Evolutionary conservation across 2,329 filamentous ascomycete genomes (phyloP), one percentile per base, ranked within the genome.

Genomic region (Fusarium neocosmosporiellum): DNA sequence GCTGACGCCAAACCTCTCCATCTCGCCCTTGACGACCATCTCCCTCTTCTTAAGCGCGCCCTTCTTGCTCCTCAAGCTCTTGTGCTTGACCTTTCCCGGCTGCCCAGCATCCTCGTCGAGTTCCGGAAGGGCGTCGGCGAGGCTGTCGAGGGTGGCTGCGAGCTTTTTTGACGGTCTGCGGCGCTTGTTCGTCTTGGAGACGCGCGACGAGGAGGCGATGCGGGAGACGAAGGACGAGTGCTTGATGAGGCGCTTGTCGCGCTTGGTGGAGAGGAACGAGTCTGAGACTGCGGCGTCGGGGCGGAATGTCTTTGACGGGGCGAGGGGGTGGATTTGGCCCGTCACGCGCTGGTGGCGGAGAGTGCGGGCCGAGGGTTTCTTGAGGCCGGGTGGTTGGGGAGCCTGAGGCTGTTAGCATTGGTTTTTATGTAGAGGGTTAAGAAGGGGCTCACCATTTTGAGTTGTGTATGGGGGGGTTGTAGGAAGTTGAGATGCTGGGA

Each of bases 21-120:
- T 92, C 88, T 98, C 96, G 67, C 89, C 86, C 81, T 86, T 90
- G 66, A 98, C 93, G 34, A 98, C 79, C 82, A 88, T 92, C 83
- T 95, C 93, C 83, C 94, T 96, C 79, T 89, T 87, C 88, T 94
- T 97, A 84, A 95, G 87, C 24, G 94, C 94, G 1, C 96, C 96
- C 4, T 91, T 94, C 62, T 91, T 86, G 70, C 89, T 92, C 82
- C 89, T 92, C 77, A 98, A 78, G 69, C 92, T 96, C 84, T 90
- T 92, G 73, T 94, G 92, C 68, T 89, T 86, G 59, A 96, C 88
- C 76, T 92, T 93, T 0, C 90, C 90, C 76, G 81, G 83, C 64
- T 81, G 81, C 18, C 84, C 82, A 50, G 82, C 84, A 24, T 86
- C 86, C 6, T 85, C 86, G 4, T 86, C 75, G 5, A 90, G 82